Evolutionary conservation across 768 basidiomycete genomes (phyloP).

Genomic region (Lactarius psammicola): DNA sequence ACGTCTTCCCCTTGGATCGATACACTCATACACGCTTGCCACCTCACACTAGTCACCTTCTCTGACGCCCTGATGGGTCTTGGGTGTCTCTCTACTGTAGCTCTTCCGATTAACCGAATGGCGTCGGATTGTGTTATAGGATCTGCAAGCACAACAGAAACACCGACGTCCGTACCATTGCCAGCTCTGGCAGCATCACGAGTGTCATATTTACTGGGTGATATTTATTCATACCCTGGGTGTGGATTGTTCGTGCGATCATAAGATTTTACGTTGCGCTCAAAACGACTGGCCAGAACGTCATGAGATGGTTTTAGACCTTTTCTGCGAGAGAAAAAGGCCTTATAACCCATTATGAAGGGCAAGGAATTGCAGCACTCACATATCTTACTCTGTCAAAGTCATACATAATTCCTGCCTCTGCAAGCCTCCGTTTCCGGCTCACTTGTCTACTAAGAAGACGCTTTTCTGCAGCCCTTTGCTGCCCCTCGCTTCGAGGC

Average conservation of each 20-base stretch:
- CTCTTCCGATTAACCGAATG: not conserved
- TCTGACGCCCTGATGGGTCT: not conserved
- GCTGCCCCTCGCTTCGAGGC: slow-evolving; percentile 73
- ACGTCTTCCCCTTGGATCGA: too few relatives aligned
- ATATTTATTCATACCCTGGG: not conserved
- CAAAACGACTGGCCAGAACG: not conserved
- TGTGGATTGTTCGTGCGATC: not conserved
- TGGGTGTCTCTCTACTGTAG: not conserved
- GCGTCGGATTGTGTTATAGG: not conserved
- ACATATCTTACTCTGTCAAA: slow-evolving; percentile 82
- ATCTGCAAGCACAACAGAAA: not conserved
- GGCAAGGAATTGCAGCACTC: slow-evolving; percentile 37
- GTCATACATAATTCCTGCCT: slow-evolving; percentile 84
- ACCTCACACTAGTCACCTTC: too few relatives aligned
- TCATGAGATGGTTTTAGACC: slow-evolving; percentile 31
- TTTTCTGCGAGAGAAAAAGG: slow-evolving; percentile 38
- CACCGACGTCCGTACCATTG: not conserved
- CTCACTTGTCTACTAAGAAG: slow-evolving; percentile 74
- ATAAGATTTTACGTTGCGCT: not conserved
- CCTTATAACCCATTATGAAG: not conserved
- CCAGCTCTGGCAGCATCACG: not conserved
- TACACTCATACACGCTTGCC: too few relatives aligned
- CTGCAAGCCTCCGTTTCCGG: slow-evolving; percentile 75
- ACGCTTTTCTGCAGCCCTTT: slow-evolving; percentile 60
- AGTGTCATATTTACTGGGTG: too few relatives aligned